phyloP scores from a whole-genome alignment of 129 eudicot species.

The Helianthus annuus region DNA sequence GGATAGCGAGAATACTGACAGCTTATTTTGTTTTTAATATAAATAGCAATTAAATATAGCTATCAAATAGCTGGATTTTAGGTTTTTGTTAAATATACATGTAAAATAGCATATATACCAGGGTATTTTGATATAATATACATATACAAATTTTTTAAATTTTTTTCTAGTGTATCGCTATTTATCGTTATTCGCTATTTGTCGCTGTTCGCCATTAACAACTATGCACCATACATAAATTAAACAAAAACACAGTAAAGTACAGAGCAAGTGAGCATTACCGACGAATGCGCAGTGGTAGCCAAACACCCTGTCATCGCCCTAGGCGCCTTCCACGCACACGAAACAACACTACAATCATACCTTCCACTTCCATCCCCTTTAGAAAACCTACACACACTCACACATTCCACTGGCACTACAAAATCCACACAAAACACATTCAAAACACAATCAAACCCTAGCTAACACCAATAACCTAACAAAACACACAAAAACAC shows the following conservation, averaged over 20 bases:
- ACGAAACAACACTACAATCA: constrained; percentile 69
- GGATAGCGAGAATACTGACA: no score
- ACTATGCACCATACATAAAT: neutral
- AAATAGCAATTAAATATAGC: no score
- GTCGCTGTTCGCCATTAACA: no score
- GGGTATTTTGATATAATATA: no score
- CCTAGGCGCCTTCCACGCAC: constrained; percentile 89
- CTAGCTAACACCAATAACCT: neutral
- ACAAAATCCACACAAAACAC: constrained; percentile 11
- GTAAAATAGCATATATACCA: no score
- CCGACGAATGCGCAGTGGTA: constrained; percentile 58
- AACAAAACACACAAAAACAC: constrained; percentile 12
- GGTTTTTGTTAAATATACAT: no score
- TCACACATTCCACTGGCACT: constrained; percentile 91
- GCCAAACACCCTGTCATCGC: constrained; percentile 80
- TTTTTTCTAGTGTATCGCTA: no score
- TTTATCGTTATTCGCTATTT: no score
- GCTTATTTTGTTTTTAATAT: no score
- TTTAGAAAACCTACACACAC: constrained; percentile 56
- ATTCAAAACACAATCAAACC: neutral
- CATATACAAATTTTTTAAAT: neutral
- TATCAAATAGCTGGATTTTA: no score
- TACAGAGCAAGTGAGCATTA: constrained; percentile 24
- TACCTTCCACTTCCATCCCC: constrained; percentile 64
- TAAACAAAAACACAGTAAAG: neutral